Percentiles rank a stretch among this genome's conserved stretches.
Evolutionary conservation across 257 asterid genomes (phyloP).

Genomic region (Salvia miltiorrhiza): DNA sequence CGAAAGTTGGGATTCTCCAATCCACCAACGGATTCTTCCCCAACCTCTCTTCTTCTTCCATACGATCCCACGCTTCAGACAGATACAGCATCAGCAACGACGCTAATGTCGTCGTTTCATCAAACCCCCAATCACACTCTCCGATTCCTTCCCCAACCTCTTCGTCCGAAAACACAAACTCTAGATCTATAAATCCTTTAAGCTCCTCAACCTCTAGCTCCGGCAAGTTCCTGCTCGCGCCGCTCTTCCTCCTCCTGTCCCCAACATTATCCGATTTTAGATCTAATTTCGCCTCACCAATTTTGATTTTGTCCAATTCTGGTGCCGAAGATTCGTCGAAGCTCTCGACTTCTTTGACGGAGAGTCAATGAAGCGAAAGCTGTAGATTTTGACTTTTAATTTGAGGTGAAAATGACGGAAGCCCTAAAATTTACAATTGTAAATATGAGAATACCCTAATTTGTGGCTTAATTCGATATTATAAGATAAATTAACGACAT

Average conservation of each 20-base stretch:
- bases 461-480: too few species aligned
- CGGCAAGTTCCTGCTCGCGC: constrained; percentile 43
- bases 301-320: too few species aligned
- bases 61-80: constrained; percentile 37
- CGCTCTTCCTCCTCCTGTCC: background rate
- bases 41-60: constrained; percentile 2
- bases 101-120: background rate
- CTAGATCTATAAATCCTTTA: constrained; percentile 84
- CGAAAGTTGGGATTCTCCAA: constrained; percentile 48
- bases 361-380: too few species aligned
- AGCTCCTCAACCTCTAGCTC: constrained; percentile 72
- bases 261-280: background rate
- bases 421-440: too few species aligned
- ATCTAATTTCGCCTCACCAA: background rate
- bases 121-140: background rate
- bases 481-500: too few species aligned
- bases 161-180: constrained; percentile 64
- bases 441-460: too few species aligned
- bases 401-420: too few species aligned
- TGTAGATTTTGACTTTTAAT: too few species aligned
- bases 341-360: constrained; percentile 47
- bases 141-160: constrained; percentile 33
- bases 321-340: background rate
- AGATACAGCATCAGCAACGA: constrained; percentile 30
- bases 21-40: constrained; percentile 23